These are phyloP conservation scores for Houttuynia cordata DNA, from an alignment of 164 flowering plant species.

Conservation along the genomic window DNA sequence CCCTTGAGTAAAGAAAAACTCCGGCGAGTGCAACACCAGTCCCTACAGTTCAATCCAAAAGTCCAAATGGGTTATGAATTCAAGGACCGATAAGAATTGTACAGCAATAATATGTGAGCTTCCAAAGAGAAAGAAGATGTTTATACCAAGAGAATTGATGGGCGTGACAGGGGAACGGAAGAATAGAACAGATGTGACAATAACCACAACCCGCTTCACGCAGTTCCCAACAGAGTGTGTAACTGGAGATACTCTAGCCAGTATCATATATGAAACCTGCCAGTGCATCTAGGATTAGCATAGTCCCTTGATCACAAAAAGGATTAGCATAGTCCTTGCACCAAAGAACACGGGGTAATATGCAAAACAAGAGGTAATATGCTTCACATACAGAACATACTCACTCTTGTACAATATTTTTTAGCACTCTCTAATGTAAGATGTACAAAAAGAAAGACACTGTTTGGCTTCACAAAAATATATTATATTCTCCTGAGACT, in stretches of 20 bases:
- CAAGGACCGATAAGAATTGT: too few species aligned
- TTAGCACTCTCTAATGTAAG: too few species aligned
- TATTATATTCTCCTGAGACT: too few species aligned
- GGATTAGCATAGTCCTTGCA: too few species aligned
- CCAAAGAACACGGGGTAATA: too few species aligned
- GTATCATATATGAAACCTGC: constrained; percentile 96
- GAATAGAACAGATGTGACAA: constrained; percentile 81
- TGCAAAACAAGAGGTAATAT: too few species aligned
- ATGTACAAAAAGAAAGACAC: too few species aligned
- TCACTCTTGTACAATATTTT: too few species aligned
- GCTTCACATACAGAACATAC: too few species aligned
- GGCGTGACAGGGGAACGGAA: constrained; percentile 74
- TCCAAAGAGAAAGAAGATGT: neutral
- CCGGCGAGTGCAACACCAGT: constrained; percentile 91
- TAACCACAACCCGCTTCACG: constrained; percentile 95
- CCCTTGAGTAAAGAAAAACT: constrained; percentile 85
- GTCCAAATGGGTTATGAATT: too few species aligned
- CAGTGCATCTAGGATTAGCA: neutral
- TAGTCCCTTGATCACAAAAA: neutral
- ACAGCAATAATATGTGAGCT: neutral
- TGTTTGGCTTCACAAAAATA: too few species aligned
- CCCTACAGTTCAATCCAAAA: constrained; percentile 32
- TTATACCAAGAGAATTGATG: constrained; percentile 67
- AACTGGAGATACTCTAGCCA: constrained; percentile 89
- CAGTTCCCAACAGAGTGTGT: constrained; percentile 95